Base-by-base conservation (phyloP, 1,139 yeast species). In the Ogataea hybrid region DNA sequence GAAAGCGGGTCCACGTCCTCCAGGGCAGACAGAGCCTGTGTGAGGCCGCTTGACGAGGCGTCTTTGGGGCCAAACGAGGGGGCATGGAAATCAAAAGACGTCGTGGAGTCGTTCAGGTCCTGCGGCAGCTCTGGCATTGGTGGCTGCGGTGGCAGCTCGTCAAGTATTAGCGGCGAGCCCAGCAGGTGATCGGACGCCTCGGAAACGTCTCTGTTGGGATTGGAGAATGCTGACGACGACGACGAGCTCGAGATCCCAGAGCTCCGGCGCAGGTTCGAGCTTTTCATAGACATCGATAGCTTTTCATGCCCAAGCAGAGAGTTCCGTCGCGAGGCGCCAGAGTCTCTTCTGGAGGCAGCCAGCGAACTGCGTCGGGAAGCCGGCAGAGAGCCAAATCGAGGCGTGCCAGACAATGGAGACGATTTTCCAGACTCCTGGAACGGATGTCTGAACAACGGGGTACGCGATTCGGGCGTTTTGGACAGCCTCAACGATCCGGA, bases 381-480 rank as follows among this genome's bases (percentile, higher is more conserved):
- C 6, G 41, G 41, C 25, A 16, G 43, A 4, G 48, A 47, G 5
- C 46, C 48, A 18, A 28, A 38, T n/a, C 43, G 32, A 4, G 47
- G 37, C 8, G 45, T 34, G 21, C 39, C 31, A 2, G 38, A 25
- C 2, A 37, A 18, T 12, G 47, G 27, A 3, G 51, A 34, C 10
- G 37, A 31, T 16, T 41, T 37, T 15, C 41, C 43, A 5, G 48
- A 35, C 20, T 79, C 81, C 51, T 79, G 84, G 53, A 81, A 81
- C 0, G 88, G 88, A n/a, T 78, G 67, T 54, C 88, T 68, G 56
- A 81, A 81, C 36, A 67, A 71, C 3, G 65, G 67, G 3, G 51
- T 37, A 9, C 43, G 39, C 15, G 45, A 29, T 11, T 44, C 32
- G 16, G 23, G 33, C 5, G 28, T 35, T 9, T 18, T 10, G 18